phyloP scores from a whole-genome alignment of 768 basidiomycete genomes.

The Pisolithus marmoratus region DNA sequence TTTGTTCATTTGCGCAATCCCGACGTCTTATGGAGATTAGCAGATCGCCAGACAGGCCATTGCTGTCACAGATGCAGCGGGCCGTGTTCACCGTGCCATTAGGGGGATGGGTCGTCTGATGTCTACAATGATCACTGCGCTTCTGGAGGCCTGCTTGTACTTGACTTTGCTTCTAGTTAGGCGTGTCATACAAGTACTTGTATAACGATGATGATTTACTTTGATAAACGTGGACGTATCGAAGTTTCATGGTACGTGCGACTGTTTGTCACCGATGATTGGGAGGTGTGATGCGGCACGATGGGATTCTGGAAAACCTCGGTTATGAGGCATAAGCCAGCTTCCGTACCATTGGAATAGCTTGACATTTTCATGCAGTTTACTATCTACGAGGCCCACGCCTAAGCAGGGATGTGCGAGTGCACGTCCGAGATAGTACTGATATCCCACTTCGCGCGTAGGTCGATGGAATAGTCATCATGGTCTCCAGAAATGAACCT shows the following conservation, averaged over 20 bases:
- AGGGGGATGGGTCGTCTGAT: background rate
- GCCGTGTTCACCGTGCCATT: background rate
- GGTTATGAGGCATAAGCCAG: too few species aligned
- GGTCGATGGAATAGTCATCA: constrained; percentile 56
- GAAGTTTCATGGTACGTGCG: too few species aligned
- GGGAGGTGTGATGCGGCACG: too few species aligned
- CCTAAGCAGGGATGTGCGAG: too few species aligned
- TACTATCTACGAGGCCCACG: too few species aligned
- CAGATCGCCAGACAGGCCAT: background rate
- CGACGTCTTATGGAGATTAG: background rate
- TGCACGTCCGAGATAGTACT: constrained; percentile 30
- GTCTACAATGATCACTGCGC: background rate
- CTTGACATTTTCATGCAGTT: too few species aligned
- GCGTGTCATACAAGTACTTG: background rate
- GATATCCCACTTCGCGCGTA: constrained; percentile 74
- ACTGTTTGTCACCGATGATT: too few species aligned
- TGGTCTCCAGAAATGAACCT: constrained; percentile 61
- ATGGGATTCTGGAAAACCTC: too few species aligned
- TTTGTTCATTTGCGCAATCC: too few species aligned
- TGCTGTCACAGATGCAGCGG: background rate
- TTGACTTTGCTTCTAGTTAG: background rate
- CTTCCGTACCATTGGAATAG: too few species aligned
- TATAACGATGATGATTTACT: background rate
- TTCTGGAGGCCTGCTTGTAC: background rate
- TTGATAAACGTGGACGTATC: too few species aligned